Percentiles rank a stretch among this genome's conserved stretches.
Conservation (phyloP, 345 rosid species). For the Arabis alpina region DNA sequence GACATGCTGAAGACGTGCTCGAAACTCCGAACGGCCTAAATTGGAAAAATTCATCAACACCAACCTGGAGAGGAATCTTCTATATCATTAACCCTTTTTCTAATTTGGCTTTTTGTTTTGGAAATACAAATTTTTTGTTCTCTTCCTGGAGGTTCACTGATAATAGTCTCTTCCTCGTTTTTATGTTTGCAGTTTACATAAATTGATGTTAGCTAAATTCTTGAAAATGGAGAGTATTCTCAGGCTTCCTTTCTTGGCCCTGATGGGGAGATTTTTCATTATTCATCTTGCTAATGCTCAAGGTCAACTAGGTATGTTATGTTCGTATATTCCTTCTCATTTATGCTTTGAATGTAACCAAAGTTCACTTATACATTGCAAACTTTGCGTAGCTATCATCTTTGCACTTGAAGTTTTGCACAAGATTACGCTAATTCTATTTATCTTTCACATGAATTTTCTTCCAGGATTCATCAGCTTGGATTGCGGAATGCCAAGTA, state of each 20-base stretch:
- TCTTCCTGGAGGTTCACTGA: background rate
- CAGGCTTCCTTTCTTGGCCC: background rate
- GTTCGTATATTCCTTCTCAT: background rate
- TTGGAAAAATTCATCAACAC: background rate
- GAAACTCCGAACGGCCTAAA: background rate
- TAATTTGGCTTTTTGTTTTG: background rate
- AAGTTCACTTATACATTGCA: background rate
- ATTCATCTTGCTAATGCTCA: background rate
- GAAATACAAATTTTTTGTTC: background rate
- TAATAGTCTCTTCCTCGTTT: background rate
- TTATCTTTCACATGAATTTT: background rate
- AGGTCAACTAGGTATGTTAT: background rate
- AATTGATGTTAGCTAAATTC: background rate
- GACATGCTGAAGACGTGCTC: background rate
- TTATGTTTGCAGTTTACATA: background rate
- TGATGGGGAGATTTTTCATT: background rate
- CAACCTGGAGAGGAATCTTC: background rate
- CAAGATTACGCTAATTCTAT: background rate
- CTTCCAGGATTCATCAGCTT: slow-evolving; percentile 2
- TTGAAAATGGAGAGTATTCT: background rate
- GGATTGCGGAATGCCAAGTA: slow-evolving; percentile 1
- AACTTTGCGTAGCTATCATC: background rate
- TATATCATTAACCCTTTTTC: background rate
- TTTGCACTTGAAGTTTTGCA: background rate
- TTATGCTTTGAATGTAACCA: background rate